Conservation (phyloP, 2,329 filamentous ascomycete species). For the Nothomitra cinnamomea region DNA sequence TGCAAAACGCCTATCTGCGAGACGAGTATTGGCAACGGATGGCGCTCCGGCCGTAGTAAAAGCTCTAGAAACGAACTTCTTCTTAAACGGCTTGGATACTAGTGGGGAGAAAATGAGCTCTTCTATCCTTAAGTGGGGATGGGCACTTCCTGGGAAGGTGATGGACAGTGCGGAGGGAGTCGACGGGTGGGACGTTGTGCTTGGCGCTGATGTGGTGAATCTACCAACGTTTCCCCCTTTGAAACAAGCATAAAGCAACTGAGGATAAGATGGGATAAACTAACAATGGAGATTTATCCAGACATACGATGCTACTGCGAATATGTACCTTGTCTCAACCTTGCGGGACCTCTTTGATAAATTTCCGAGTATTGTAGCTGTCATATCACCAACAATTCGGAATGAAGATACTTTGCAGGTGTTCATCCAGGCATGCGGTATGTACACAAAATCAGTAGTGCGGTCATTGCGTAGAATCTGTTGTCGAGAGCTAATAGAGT, state of each 20-base stretch:
- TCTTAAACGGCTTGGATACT: constrained; percentile 46
- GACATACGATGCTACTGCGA: constrained; percentile 52
- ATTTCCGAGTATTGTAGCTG: constrained; percentile 37
- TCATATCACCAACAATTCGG: constrained; percentile 55
- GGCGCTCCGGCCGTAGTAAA: constrained; percentile 57
- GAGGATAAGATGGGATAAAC: background rate
- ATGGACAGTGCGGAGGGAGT: constrained; percentile 23
- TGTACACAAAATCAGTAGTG: constrained; percentile 18
- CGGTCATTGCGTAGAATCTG: no score
- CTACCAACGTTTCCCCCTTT: constrained; percentile 6
- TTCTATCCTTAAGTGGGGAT: constrained; percentile 48
- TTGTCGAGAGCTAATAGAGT: no score
- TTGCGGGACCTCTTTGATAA: constrained; percentile 42
- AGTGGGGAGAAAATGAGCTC: constrained; percentile 25
- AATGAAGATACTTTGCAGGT: constrained; percentile 50
- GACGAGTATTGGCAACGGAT: constrained; percentile 51
- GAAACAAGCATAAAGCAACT: constrained; percentile 2
- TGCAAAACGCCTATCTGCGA: constrained; percentile 44
- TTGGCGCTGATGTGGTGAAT: constrained; percentile 55
- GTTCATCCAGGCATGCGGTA: constrained; percentile 43
- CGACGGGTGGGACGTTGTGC: constrained; percentile 41
- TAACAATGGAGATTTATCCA: constrained; percentile 16
- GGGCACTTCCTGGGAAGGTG: constrained; percentile 39
- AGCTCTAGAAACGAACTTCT: constrained; percentile 48
- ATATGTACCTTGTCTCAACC: constrained; percentile 47